Percentiles rank a stretch among this genome's conserved stretches.
Evolutionary conservation across 1,284 basidiomycete species (phyloP).

Genomic region (Vanrija sp.): DNA sequence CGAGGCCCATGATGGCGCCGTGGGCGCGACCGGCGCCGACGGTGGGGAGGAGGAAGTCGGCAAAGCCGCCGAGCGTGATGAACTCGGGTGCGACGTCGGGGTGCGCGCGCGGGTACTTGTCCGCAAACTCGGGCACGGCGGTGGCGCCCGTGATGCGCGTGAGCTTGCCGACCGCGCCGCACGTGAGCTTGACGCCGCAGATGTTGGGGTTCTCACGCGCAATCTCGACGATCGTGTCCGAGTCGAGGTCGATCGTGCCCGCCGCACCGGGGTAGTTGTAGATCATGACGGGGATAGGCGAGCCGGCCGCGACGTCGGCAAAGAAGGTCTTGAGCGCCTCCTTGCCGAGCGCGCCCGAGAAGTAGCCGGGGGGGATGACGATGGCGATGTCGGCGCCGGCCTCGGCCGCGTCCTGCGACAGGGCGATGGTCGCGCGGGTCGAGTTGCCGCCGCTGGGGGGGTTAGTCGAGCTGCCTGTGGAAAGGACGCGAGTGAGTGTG

Average conservation of each 20-base stretch:
- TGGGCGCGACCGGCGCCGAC: constrained; percentile 57
- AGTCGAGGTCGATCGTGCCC: constrained; percentile 80
- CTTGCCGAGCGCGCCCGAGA: constrained; percentile 65
- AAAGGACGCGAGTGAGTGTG: too few species aligned
- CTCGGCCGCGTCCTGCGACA: constrained; percentile 67
- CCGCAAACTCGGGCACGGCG: constrained; percentile 58
- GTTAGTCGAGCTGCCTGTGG: background rate
- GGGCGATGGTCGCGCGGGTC: constrained; percentile 71
- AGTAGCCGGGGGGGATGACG: constrained; percentile 80
- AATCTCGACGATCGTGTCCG: constrained; percentile 74
- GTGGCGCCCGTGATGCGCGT: constrained; percentile 72
- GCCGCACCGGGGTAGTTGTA: constrained; percentile 87
- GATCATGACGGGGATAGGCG: constrained; percentile 79
- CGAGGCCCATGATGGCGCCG: constrained; percentile 77
- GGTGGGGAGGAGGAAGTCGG: constrained; percentile 72
- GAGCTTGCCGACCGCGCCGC: constrained; percentile 84
- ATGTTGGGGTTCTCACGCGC: constrained; percentile 56
- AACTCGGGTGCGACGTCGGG: constrained; percentile 52
- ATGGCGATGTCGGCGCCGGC: constrained; percentile 81
- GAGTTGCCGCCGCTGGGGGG: constrained; percentile 61
- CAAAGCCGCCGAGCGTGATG: constrained; percentile 71
- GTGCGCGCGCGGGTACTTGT: constrained; percentile 63
- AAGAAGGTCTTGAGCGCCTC: constrained; percentile 74
- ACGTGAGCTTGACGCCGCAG: constrained; percentile 83
- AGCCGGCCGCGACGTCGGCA: constrained; percentile 67